These are phyloP conservation scores for Leccinum olivaceopallidum DNA, from an alignment of 768 basidiomycete genomes.

Conservation along the genomic window DNA sequence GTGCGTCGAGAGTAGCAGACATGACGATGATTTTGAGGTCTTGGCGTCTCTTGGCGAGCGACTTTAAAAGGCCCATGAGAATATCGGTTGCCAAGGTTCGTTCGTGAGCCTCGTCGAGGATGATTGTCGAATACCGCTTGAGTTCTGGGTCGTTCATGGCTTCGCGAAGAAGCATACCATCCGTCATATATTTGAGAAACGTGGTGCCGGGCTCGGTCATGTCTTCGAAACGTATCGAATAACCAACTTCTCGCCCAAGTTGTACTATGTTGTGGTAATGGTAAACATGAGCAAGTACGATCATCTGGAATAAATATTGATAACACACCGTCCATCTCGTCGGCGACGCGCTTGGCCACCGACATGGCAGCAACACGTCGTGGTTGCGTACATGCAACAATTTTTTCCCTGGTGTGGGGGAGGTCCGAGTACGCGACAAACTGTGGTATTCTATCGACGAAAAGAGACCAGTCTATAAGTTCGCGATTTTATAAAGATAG, in stretches of 20 bases:
- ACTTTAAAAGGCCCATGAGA: slow-evolving; percentile 94
- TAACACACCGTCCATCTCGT: slow-evolving; percentile 94
- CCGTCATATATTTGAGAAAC: slow-evolving; percentile 98
- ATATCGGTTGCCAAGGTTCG: slow-evolving; percentile 97
- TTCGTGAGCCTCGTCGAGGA: slow-evolving; percentile 98
- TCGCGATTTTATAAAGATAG: slow-evolving; percentile 19
- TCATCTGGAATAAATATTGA: background rate
- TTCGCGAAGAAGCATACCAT: slow-evolving; percentile 98
- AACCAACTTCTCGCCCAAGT: slow-evolving; percentile 94
- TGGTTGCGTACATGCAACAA: slow-evolving; percentile 97
- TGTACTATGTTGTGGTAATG: slow-evolving; percentile 52
- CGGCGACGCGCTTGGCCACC: slow-evolving; percentile 97
- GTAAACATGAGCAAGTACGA: slow-evolving; percentile 5
- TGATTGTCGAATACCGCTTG: slow-evolving; percentile 92
- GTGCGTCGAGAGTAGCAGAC: slow-evolving; percentile 96
- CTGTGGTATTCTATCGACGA: slow-evolving; percentile 80
- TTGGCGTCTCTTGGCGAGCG: slow-evolving; percentile 70
- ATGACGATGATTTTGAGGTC: slow-evolving; percentile 98
- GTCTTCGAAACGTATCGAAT: slow-evolving; percentile 98
- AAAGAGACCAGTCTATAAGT: slow-evolving; percentile 31
- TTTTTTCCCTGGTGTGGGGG: slow-evolving; percentile 84
- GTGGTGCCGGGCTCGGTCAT: slow-evolving; percentile 79
- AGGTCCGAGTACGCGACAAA: slow-evolving; percentile 94
- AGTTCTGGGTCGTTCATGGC: slow-evolving; percentile 96
- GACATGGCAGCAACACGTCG: slow-evolving; percentile 97